These are phyloP conservation scores for Aspergillus phoenicis DNA, from an alignment of 2,329 filamentous ascomycete genomes.

Conservation along the genomic window DNA sequence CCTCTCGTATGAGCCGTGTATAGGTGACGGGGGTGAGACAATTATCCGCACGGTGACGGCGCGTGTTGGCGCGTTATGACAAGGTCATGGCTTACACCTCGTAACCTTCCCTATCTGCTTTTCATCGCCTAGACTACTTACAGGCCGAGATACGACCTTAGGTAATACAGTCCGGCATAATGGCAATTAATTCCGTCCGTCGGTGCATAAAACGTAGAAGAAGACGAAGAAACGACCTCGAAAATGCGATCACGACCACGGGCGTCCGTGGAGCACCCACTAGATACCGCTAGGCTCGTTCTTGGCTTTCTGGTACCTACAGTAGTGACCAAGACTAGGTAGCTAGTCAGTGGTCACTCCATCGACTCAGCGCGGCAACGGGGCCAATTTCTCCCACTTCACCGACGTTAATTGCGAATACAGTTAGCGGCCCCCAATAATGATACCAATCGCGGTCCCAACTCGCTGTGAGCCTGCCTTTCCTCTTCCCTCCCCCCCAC, in stretches of 20 bases:
- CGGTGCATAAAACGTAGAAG: background rate
- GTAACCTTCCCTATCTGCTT: too few species aligned
- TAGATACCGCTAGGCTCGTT: conserved; percentile 14
- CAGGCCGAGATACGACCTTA: background rate
- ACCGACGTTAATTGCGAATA: conserved; percentile 15
- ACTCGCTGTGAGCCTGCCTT: background rate
- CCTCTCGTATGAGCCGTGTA: background rate
- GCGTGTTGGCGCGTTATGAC: background rate
- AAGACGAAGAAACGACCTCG: background rate
- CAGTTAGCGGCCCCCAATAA: conserved; percentile 8
- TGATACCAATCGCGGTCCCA: background rate
- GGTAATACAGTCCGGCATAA: background rate
- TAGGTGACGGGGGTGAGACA: background rate
- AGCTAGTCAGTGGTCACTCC: conserved; percentile 13
- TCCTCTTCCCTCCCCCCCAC: conserved; percentile 21
- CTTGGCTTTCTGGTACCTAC: conserved; percentile 36
- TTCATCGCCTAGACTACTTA: background rate
- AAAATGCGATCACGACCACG: background rate
- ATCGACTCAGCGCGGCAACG: conserved; percentile 13
- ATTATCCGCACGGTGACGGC: background rate
- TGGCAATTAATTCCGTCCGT: background rate
- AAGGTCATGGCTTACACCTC: too few species aligned
- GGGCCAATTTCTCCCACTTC: conserved; percentile 4
- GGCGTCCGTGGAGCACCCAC: conserved; percentile 8
- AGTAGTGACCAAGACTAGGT: conserved; percentile 29